These are phyloP conservation scores for Myochromella boudieri DNA, from an alignment of 768 basidiomycete species.

Conservation along the genomic window DNA sequence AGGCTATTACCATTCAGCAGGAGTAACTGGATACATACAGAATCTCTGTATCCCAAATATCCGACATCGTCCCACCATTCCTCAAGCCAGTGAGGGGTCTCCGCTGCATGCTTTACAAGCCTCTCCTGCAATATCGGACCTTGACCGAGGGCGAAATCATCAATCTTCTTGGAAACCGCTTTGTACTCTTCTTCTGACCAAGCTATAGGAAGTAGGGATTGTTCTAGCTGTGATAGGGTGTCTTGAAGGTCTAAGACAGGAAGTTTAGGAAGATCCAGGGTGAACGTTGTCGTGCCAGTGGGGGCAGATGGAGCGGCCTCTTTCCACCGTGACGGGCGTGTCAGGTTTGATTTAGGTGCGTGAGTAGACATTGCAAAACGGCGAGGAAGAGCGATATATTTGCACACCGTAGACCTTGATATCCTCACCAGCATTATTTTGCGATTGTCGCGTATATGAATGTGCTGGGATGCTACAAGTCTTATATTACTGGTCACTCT, in stretches of 20 bases:
- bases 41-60: constrained; percentile 85
- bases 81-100: constrained; percentile 80
- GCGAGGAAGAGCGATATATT: neutral
- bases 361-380: constrained; percentile 19
- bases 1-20: too few species aligned
- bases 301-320: constrained; percentile 58
- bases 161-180: constrained; percentile 59
- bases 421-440: constrained; percentile 13
- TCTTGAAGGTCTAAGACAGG: constrained; percentile 71
- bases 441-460: neutral
- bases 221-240: constrained; percentile 69
- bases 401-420: constrained; percentile 5
- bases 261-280: constrained; percentile 60
- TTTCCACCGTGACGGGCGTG: constrained; percentile 68
- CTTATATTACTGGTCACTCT: too few species aligned
- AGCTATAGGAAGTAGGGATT: constrained; percentile 73
- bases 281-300: constrained; percentile 58
- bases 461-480: neutral
- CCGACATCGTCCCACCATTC: constrained; percentile 92
- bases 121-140: constrained; percentile 63
- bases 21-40: constrained; percentile 44
- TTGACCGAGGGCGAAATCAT: constrained; percentile 52
- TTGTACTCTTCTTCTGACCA: constrained; percentile 59
- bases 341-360: constrained; percentile 16
- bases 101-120: constrained; percentile 53